Conservation (phyloP, 352 stramenopile species). For the Phytopythium ostracodes region DNA sequence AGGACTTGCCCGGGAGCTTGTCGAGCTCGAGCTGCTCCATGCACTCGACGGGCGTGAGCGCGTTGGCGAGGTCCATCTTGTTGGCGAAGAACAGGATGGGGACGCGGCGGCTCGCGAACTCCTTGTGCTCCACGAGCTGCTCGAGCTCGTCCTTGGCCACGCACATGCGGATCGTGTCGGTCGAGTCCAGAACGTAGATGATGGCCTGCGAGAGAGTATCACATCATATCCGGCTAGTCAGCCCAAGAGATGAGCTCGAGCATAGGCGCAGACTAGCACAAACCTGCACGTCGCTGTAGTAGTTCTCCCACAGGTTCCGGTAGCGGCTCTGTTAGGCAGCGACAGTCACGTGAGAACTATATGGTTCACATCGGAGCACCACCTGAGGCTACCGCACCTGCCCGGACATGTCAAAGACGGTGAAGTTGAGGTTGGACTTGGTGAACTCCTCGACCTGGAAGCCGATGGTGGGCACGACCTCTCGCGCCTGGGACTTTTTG, state of each 20-base stretch:
- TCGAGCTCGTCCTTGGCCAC: slow-evolving; percentile 87
- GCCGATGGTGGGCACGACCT: slow-evolving; percentile 87
- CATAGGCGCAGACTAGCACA: neutral
- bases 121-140: slow-evolving; percentile 79
- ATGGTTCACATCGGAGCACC: no score
- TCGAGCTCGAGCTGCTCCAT: slow-evolving; percentile 79
- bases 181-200: slow-evolving; percentile 90
- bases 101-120: slow-evolving; percentile 40
- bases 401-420: slow-evolving; percentile 90
- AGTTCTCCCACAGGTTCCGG: slow-evolving; percentile 81
- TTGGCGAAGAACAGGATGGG: slow-evolving; percentile 87
- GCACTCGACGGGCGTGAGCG: slow-evolving; percentile 73
- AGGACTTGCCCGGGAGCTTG: slow-evolving; percentile 73
- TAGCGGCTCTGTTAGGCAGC: slow-evolving; percentile 50
- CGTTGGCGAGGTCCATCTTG: slow-evolving; percentile 81
- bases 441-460: slow-evolving; percentile 89
- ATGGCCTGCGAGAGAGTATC: slow-evolving; percentile 62
- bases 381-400: no score
- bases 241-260: neutral
- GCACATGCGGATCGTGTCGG: slow-evolving; percentile 82
- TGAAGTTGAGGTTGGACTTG: slow-evolving; percentile 91
- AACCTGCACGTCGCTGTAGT: slow-evolving; percentile 76
- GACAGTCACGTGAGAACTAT: no score
- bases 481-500: slow-evolving; percentile 75
- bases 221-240: neutral